Evolutionary conservation across 2,329 filamentous ascomycete species (phyloP).

Genomic region (Leptographium galeiforme): DNA sequence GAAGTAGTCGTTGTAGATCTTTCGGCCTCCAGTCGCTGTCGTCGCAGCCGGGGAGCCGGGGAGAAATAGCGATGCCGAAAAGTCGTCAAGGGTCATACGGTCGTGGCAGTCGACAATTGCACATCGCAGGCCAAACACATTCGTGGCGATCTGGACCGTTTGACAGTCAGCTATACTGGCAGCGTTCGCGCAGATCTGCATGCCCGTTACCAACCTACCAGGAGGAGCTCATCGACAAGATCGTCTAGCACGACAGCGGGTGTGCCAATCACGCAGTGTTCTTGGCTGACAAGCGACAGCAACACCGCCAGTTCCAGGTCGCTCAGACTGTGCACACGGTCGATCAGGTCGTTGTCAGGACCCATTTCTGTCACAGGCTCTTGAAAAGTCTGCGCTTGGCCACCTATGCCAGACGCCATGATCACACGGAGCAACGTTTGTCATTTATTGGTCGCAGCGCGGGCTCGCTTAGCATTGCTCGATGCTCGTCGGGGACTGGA

Average conservation of each 20-base stretch:
- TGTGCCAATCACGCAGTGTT: slow-evolving; percentile 82
- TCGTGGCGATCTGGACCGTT: slow-evolving; percentile 42
- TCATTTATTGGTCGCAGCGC: neutral
- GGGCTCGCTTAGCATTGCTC: neutral
- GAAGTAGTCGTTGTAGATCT: slow-evolving; percentile 14
- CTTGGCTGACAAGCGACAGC: slow-evolving; percentile 64
- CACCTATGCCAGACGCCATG: neutral
- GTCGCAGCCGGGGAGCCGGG: slow-evolving; percentile 19
- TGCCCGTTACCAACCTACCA: slow-evolving; percentile 32
- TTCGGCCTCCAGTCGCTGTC: slow-evolving; percentile 6
- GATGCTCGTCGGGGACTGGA: neutral
- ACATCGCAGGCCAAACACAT: slow-evolving; percentile 60
- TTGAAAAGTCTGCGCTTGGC: neutral
- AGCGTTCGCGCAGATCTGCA: no score
- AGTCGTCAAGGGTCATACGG: slow-evolving; percentile 66
- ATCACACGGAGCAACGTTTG: no score
- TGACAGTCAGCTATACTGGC: neutral
- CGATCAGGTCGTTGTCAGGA: slow-evolving; percentile 36
- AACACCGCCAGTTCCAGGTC: slow-evolving; percentile 81
- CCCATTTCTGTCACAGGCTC: neutral
- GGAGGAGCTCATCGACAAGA: slow-evolving; percentile 58
- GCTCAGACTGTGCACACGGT: slow-evolving; percentile 63
- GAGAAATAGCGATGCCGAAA: slow-evolving; percentile 56
- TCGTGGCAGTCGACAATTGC: slow-evolving; percentile 60
- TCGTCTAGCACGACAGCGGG: slow-evolving; percentile 47